phyloP scores from a whole-genome alignment of 192 early-diverging fungal genomes.

The Backusella circina region DNA sequence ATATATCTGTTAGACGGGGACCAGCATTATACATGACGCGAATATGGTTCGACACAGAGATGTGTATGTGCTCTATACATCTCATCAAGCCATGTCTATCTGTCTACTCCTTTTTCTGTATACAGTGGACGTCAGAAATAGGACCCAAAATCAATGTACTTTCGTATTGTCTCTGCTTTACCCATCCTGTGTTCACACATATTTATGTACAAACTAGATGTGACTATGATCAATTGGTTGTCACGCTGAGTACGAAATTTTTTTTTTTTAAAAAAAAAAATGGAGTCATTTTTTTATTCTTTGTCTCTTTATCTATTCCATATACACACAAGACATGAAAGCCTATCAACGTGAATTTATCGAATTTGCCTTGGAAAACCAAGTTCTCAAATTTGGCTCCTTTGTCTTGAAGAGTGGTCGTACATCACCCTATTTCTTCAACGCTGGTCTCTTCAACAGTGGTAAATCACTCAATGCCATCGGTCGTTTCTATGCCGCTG shows the following conservation, averaged over 20 bases:
- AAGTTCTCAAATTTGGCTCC: constrained; percentile 87
- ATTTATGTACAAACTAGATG: too few relatives aligned
- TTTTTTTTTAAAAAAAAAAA: too few relatives aligned
- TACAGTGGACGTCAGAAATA: too few relatives aligned
- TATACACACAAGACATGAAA: constrained; percentile 41
- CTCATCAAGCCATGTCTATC: too few relatives aligned
- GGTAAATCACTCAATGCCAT: constrained; percentile 80
- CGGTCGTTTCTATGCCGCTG: constrained; percentile 88
- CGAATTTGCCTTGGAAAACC: constrained; percentile 80
- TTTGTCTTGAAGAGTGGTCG: constrained; percentile 96
- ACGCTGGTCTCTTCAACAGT: constrained; percentile 94
- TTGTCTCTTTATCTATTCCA: not conserved
- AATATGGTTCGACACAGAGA: too few relatives aligned
- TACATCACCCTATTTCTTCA: constrained; percentile 97
- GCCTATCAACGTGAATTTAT: constrained; percentile 93
- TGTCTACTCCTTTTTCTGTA: too few relatives aligned
- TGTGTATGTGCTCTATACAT: too few relatives aligned
- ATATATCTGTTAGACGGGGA: too few relatives aligned
- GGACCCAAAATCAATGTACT: too few relatives aligned
- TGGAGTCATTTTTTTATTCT: not conserved
- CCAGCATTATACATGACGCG: too few relatives aligned
- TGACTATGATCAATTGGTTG: not conserved
- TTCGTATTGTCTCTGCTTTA: too few relatives aligned
- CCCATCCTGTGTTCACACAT: too few relatives aligned
- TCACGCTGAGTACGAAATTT: not conserved